A percentile compares a stretch with the other conserved stretches of the same genome.
Conservation (phyloP, 1,139 yeast genomes). For the Candida albicans region DNA sequence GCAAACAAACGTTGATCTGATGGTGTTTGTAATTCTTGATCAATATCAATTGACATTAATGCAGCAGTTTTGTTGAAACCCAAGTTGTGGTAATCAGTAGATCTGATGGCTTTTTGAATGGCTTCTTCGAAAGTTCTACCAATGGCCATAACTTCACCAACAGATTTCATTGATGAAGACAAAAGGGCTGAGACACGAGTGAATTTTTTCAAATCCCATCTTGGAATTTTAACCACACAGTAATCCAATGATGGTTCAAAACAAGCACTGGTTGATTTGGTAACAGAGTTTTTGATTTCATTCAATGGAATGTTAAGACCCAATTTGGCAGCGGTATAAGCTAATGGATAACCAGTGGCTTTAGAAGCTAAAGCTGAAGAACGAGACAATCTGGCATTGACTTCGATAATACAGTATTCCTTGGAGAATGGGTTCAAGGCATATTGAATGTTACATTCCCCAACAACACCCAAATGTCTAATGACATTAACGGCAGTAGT, state of each 20-base stretch:
- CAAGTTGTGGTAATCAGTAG: slow-evolving; percentile 90
- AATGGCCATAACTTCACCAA: slow-evolving; percentile 99
- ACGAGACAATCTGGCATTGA: slow-evolving; percentile 94
- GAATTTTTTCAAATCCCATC: slow-evolving; percentile 97
- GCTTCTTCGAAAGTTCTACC: slow-evolving; percentile 98
- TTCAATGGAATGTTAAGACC: slow-evolving; percentile 79
- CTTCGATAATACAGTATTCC: slow-evolving; percentile 96
- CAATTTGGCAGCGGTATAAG: slow-evolving; percentile 96
- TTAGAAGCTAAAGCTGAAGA: slow-evolving; percentile 97
- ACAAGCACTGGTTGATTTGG: slow-evolving; percentile 93
- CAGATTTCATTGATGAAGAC: slow-evolving; percentile 90
- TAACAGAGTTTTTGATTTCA: slow-evolving; percentile 93
- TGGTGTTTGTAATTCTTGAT: slow-evolving; percentile 79
- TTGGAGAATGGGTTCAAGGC: slow-evolving; percentile 94
- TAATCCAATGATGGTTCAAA: slow-evolving; percentile 97
- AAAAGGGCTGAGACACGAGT: slow-evolving; percentile 13
- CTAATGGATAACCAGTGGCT: slow-evolving; percentile 98
- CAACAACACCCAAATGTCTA: slow-evolving; percentile 97
- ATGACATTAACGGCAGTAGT: slow-evolving; percentile 96
- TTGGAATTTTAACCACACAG: slow-evolving; percentile 94
- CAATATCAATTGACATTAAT: slow-evolving; percentile 48
- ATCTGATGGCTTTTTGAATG: slow-evolving; percentile 96
- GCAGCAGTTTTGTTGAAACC: slow-evolving; percentile 68
- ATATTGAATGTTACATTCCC: slow-evolving; percentile 98
- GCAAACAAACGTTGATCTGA: slow-evolving; percentile 99